Conservation (phyloP, 2,329 filamentous ascomycete genomes). For the Trichoderma lentiforme region DNA sequence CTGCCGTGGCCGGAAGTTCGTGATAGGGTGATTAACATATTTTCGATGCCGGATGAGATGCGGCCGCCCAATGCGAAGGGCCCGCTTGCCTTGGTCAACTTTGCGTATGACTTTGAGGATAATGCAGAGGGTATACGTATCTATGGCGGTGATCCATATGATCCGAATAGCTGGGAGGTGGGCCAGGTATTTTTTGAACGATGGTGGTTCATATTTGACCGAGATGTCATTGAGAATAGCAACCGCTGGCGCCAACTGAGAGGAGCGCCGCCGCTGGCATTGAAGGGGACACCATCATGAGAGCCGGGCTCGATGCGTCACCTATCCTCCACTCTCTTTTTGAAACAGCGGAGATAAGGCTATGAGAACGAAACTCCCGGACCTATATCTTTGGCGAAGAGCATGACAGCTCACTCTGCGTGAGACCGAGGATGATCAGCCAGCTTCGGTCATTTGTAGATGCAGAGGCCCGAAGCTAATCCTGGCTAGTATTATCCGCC, state of each 20-base stretch:
- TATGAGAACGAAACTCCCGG: not conserved
- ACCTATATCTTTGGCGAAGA: not conserved
- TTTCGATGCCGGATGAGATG: conserved; percentile 46
- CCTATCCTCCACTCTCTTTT: not conserved
- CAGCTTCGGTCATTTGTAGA: not conserved
- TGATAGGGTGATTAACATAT: conserved; percentile 50
- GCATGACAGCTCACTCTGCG: not conserved
- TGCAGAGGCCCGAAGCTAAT: not conserved
- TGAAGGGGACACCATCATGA: not conserved
- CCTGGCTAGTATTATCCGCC: not conserved
- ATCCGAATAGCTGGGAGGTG: conserved; percentile 52
- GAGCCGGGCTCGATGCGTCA: not conserved
- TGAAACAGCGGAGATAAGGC: not conserved
- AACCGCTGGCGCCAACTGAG: conserved; percentile 49
- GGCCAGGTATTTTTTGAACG: conserved; percentile 55
- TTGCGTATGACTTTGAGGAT: conserved; percentile 58
- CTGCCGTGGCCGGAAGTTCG: conserved; percentile 56
- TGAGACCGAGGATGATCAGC: not conserved
- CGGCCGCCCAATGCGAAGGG: conserved; percentile 47
- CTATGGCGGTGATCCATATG: conserved; percentile 48
- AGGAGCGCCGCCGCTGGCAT: conserved; percentile 37
- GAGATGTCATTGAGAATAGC: conserved; percentile 49
- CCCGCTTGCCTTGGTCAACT: conserved; percentile 46
- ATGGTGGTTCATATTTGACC: conserved; percentile 59
- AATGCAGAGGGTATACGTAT: conserved; percentile 49